Percentiles rank a stretch among this genome's conserved stretches.
These are phyloP conservation scores for Leptomonas pyrrhocoris DNA, from an alignment of 208 protist genomes.

Conservation along the genomic window DNA sequence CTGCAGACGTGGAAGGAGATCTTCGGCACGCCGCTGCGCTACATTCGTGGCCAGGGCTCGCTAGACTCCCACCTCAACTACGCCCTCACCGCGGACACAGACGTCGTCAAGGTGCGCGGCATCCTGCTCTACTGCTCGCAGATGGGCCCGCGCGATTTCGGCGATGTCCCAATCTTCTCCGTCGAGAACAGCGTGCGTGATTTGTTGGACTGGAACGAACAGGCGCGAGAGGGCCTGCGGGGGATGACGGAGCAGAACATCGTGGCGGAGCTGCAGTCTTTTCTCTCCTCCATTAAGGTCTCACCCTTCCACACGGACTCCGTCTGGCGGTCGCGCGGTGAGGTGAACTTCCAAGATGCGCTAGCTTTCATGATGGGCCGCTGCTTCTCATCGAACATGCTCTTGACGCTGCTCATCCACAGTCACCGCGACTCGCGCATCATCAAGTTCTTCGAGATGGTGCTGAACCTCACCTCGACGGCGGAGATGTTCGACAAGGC, in stretches of 20 bases:
- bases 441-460: constrained; percentile 80
- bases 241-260: constrained; percentile 76
- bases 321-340: constrained; percentile 74
- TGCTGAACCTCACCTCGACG: constrained; percentile 63
- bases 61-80: constrained; percentile 85
- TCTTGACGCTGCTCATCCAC: constrained; percentile 82
- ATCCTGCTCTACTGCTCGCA: constrained; percentile 91
- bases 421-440: constrained; percentile 76
- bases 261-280: constrained; percentile 84
- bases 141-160: constrained; percentile 83
- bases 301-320: constrained; percentile 78
- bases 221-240: constrained; percentile 20
- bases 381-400: constrained; percentile 89
- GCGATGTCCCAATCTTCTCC: constrained; percentile 83
- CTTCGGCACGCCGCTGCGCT: constrained; percentile 69
- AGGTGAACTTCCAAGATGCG: constrained; percentile 83
- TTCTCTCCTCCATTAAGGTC: constrained; percentile 80
- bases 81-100: constrained; percentile 56
- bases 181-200: constrained; percentile 81
- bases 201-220: constrained; percentile 64
- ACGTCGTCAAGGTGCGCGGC: constrained; percentile 59
- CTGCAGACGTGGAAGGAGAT: constrained; percentile 62
- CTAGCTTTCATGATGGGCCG: constrained; percentile 90
- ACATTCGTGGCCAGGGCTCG: constrained; percentile 82
- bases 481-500: constrained; percentile 72